Evolutionary conservation across 2,329 filamentous ascomycete species (phyloP).

Genomic region (Fusarium sp.): DNA sequence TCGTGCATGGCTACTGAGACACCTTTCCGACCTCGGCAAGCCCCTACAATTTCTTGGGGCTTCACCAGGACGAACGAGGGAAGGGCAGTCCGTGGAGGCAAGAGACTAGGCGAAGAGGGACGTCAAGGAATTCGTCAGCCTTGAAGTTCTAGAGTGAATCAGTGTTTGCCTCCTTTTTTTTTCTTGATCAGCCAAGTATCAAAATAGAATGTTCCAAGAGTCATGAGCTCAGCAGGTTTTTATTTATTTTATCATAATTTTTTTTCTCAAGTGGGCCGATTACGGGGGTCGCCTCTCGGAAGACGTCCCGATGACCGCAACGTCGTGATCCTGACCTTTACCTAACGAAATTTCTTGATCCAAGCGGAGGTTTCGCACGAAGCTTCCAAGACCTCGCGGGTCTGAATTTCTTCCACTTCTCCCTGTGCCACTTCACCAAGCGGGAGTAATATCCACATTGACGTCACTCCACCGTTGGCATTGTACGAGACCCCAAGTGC

Average conservation of each 20-base stretch:
- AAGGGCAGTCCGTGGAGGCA: background rate
- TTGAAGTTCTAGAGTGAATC: background rate
- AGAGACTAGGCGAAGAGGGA: background rate
- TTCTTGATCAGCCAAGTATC: background rate
- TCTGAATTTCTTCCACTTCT: slow-evolving; percentile 13
- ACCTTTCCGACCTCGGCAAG: slow-evolving; percentile 16
- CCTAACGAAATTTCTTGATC: slow-evolving; percentile 31
- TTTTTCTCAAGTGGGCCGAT: slow-evolving; percentile 23
- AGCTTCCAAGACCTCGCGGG: slow-evolving; percentile 15
- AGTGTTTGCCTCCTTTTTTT: background rate
- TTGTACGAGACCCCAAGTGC: slow-evolving; percentile 24
- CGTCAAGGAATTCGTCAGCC: background rate
- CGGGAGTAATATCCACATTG: slow-evolving; percentile 25
- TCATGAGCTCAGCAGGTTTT: slow-evolving; percentile 31
- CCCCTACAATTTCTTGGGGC: slow-evolving; percentile 15
- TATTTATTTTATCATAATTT: background rate
- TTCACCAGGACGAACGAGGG: background rate
- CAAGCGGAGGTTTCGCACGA: slow-evolving; percentile 29
- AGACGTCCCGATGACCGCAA: slow-evolving; percentile 23
- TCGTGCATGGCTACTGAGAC: slow-evolving; percentile 31
- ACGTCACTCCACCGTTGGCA: slow-evolving; percentile 30
- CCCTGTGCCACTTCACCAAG: slow-evolving; percentile 20
- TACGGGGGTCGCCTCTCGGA: slow-evolving; percentile 24
- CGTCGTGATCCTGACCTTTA: slow-evolving; percentile 21
- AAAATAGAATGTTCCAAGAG: slow-evolving; percentile 33